A percentile compares a stretch with the other conserved stretches of the same genome.
phyloP scores from a whole-genome alignment of 768 basidiomycete species.

The Pisolithus sp. region DNA sequence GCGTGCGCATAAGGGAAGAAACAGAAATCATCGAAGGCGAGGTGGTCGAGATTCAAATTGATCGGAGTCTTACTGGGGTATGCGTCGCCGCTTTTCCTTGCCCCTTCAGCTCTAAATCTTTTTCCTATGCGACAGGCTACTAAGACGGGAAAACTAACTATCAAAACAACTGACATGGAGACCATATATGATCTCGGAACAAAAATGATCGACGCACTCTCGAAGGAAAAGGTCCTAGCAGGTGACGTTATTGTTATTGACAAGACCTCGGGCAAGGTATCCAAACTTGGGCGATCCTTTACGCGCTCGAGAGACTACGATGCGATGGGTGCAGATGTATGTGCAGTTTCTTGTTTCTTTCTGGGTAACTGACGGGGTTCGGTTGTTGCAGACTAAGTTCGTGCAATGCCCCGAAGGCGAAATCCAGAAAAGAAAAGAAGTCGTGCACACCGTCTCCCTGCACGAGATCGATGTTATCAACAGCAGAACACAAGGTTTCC shows the following conservation, averaged over 20 bases:
- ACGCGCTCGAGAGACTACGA: slow-evolving; percentile 98
- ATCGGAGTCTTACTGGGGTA: slow-evolving; percentile 93
- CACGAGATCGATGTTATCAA: slow-evolving; percentile 99
- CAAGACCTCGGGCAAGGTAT: slow-evolving; percentile 94
- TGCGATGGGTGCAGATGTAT: slow-evolving; percentile 97
- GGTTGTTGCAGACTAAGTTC: slow-evolving; percentile 74
- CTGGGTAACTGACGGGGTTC: background rate
- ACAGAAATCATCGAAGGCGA: slow-evolving; percentile 97
- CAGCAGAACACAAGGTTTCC: slow-evolving; percentile 96
- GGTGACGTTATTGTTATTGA: slow-evolving; percentile 97
- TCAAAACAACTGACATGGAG: slow-evolving; percentile 99
- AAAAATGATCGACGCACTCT: slow-evolving; percentile 98
- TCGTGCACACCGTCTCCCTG: slow-evolving; percentile 93
- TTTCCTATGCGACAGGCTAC: slow-evolving; percentile 59
- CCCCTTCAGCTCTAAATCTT: background rate
- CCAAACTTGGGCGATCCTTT: slow-evolving; percentile 93
- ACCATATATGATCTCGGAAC: slow-evolving; percentile 97
- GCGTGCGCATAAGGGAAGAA: slow-evolving; percentile 96
- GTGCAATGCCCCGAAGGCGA: slow-evolving; percentile 98
- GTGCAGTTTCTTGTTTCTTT: slow-evolving; percentile 24
- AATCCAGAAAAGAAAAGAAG: slow-evolving; percentile 95
- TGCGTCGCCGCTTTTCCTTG: slow-evolving; percentile 12
- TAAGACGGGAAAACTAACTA: slow-evolving; percentile 94
- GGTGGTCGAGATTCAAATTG: slow-evolving; percentile 97
- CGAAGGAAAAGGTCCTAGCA: slow-evolving; percentile 92